Conservation (phyloP, 2,329 filamentous ascomycete species). For the Colletotrichum magnum region DNA sequence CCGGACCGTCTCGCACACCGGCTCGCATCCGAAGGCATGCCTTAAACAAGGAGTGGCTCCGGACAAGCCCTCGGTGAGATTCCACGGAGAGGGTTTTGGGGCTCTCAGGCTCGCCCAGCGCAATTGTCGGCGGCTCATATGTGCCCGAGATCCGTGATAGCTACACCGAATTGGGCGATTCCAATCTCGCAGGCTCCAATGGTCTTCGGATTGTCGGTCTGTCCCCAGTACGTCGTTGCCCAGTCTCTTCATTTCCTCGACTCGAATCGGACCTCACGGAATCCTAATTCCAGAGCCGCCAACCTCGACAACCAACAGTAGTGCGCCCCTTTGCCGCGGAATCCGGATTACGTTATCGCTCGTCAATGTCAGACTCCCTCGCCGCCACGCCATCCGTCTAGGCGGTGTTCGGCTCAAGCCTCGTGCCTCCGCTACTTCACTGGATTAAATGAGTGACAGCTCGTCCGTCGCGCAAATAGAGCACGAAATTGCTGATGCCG, state of each 20-base stretch:
- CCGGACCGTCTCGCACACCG: conserved; percentile 13
- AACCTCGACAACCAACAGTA: neutral
- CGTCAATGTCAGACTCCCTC: neutral
- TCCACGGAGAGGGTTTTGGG: neutral
- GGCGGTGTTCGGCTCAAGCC: conserved; percentile 9
- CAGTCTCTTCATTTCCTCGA: neutral
- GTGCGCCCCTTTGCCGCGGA: conserved; percentile 11
- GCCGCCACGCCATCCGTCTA: neutral
- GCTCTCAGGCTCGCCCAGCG: neutral
- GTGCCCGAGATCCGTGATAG: neutral
- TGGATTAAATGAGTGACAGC: neutral
- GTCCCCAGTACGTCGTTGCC: neutral
- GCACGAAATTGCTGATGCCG: neutral
- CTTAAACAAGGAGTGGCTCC: conserved; percentile 5
- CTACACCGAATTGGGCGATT: neutral
- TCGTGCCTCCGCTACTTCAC: conserved; percentile 5
- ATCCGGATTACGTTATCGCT: conserved; percentile 12
- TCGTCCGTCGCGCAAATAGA: neutral
- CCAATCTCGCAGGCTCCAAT: neutral
- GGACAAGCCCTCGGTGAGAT: neutral
- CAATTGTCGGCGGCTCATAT: neutral
- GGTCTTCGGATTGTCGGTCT: neutral
- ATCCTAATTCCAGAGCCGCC: neutral
- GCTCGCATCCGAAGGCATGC: conserved; percentile 15
- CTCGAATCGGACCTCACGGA: too few relatives aligned